Evolutionary conservation across 495 filamentous ascomycete genomes (phyloP), one percentile per base, ranked within the genome.

Genomic region (Stereocaulon alpinum): DNA sequence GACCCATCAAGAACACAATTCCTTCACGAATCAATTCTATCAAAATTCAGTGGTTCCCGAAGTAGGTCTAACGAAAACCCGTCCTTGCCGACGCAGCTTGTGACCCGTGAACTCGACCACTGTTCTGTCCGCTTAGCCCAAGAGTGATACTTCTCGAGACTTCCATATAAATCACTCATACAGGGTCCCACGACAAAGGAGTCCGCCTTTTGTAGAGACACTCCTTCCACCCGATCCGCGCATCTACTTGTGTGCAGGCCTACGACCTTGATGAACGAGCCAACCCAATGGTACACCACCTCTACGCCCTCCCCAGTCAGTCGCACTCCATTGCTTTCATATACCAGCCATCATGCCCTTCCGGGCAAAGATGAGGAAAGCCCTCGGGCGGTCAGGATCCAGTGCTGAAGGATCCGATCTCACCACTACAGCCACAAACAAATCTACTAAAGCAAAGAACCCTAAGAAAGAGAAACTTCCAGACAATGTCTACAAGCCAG

Each of bases 381-480:
- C 66, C 37, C 51, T 68, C 20, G 60, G 60, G 18, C 44, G 64
- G 14, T 43, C 42, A 29, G 40, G 41, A 53, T 61, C 63, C 15
- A 45, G 34, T 24, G 44, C 53, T 18, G 60, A 60, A 6, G 43
- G 44, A 10, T 65, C 63, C 32, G 63, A 68, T 63, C 60, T 61
- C 24, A 34, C 58, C 55, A 69, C 68, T 59, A 64, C 58, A 50
- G 62, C 32, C 24, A 64, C 54, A 34, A 64, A 44, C 43, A 60
- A 54, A 40, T 54, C 55, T 40, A 48, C 40, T 45, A 63, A 63
- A 20, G 24, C 54, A 1, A 63, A 64, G 32, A 63, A 61, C 41
- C 56, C 63, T 10, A 79, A 78, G 59, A 69, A 77, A 54, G 74
- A 78, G 67, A 77, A 78, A 61, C 40, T 29, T 10, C 61, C 63